Evolutionary conservation across 73 alveolate genomes (phyloP), one percentile per base, ranked within the genome.

Genomic region (Paramecium sonneborni): DNA sequence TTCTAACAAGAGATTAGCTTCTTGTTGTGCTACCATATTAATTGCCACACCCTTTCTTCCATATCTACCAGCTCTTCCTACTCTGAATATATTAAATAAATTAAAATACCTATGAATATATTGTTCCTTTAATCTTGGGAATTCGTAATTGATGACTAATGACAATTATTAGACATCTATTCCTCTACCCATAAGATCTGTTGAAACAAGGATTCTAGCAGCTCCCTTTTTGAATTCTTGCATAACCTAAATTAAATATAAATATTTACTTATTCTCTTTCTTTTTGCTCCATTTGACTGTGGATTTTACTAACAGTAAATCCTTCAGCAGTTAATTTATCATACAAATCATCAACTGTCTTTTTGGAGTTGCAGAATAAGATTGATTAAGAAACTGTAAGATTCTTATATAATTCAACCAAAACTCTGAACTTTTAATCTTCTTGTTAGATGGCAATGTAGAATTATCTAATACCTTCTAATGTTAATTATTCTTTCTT

Each of bases 131-230:
- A 94, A 93, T 89, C 88, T 93, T 56, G 99, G 99, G 85, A 96
- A 88, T 56, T 97, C 99, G 93, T 95, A 97, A 96, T 97, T 97
- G 94, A 97, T 97, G 90, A 97, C 99, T 28, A 97, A 79, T 24
- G 96, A 86, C 85, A 97, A 99, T 95, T 97, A 98, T 92, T 97
- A 98, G 88, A 98, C 99, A 93, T 98, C 99, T 68, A 98, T 97
- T 82, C 99, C 97, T 35, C 97, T 93, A 37, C 98, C 95, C 98
- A 97, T 92, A 85, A 97, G 90, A 93, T 97, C 99, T 41, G 99
- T 97, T 55, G 99, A 92, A 85, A 97, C 96, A 74, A 97, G 95
- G 21, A 95, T 96, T 96, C 99, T 97, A 74, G 99, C 96, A 35
- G 98, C 93, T 4, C 98, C 99, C 41, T 96, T 94, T 95, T 98